Conservation (phyloP, 176 grass and related monocot species). For the Oryza glaberrima region DNA sequence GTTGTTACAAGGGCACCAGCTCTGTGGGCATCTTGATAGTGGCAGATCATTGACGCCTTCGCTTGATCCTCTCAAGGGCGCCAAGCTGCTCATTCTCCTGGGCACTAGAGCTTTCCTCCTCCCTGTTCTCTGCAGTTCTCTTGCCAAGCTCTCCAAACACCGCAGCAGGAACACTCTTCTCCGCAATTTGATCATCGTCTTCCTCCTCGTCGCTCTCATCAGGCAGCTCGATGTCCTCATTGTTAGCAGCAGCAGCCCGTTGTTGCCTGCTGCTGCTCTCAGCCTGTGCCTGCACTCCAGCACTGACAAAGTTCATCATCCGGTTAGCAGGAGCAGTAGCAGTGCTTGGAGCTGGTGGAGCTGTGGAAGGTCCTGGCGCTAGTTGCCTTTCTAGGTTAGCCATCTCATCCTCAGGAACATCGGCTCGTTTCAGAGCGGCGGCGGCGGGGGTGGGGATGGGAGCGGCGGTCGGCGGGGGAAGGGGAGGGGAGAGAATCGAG, state of each 20-base stretch:
- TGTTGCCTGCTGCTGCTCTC: slow-evolving; percentile 48
- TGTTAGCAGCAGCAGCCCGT: slow-evolving; percentile 44
- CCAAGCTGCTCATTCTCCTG: slow-evolving; percentile 68
- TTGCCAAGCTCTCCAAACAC: slow-evolving; percentile 89
- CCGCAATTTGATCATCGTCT: slow-evolving; percentile 68
- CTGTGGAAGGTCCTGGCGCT: slow-evolving; percentile 40
- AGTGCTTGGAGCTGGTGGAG: slow-evolving; percentile 41
- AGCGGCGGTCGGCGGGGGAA: too few relatives aligned
- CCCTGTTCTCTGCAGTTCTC: slow-evolving; percentile 59
- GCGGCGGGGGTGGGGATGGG: too few relatives aligned
- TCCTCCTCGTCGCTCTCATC: slow-evolving; percentile 84
- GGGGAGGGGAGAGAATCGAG: too few relatives aligned
- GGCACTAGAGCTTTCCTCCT: slow-evolving; percentile 46
- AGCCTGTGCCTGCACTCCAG: slow-evolving; percentile 66
- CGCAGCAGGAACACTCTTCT: slow-evolving; percentile 67
- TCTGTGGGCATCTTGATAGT: neutral
- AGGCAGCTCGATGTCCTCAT: slow-evolving; percentile 87
- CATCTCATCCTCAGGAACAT: slow-evolving; percentile 85
- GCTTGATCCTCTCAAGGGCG: slow-evolving; percentile 94
- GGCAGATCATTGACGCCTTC: slow-evolving; percentile 56
- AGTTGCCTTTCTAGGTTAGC: slow-evolving; percentile 85
- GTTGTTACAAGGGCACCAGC: slow-evolving; percentile 11
- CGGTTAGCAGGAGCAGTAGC: slow-evolving; percentile 35
- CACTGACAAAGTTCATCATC: slow-evolving; percentile 82
- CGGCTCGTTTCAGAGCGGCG: slow-evolving; percentile 64